Percentiles rank a stretch among this genome's conserved stretches.
phyloP scores from a whole-genome alignment of 345 rosid genomes.

The Linum trigynum region DNA sequence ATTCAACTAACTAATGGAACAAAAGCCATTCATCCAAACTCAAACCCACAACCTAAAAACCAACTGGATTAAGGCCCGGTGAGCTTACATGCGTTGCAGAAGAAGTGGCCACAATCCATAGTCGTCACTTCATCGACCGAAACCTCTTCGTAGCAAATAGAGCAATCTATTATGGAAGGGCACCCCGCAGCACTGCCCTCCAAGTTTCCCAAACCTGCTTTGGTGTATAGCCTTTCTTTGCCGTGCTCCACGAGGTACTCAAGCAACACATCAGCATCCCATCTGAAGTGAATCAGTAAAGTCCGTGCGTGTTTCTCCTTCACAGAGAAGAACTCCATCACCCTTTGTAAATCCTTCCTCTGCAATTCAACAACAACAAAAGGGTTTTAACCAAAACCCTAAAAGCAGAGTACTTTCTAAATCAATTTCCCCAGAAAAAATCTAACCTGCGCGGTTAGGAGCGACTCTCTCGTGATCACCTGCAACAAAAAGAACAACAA shows the following conservation, averaged over 20 bases:
- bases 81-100: constrained; percentile 39
- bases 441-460: constrained; percentile 32
- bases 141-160: constrained; percentile 31
- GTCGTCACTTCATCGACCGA: constrained; percentile 16
- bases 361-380: constrained; percentile 11
- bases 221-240: constrained; percentile 21
- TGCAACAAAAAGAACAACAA: constrained; percentile 6
- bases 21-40: neutral
- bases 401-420: too few relatives aligned
- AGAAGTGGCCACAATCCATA: constrained; percentile 38
- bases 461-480: constrained; percentile 35
- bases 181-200: constrained; percentile 8
- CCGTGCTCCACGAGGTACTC: constrained; percentile 28
- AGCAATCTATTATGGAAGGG: constrained; percentile 9
- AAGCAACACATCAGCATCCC: constrained; percentile 34
- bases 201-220: constrained; percentile 21
- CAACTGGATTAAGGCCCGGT: too few relatives aligned
- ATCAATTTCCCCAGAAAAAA: neutral
- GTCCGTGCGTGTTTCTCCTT: constrained; percentile 30
- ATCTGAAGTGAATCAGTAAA: constrained; percentile 29
- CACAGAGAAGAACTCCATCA: constrained; percentile 41
- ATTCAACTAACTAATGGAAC: too few relatives aligned
- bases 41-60: constrained; percentile 3
- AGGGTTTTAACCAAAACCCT: too few relatives aligned
- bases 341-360: constrained; percentile 37